These are phyloP conservation scores for Botryotinia calthae DNA, from an alignment of 2,329 filamentous ascomycete genomes.

Conservation along the genomic window DNA sequence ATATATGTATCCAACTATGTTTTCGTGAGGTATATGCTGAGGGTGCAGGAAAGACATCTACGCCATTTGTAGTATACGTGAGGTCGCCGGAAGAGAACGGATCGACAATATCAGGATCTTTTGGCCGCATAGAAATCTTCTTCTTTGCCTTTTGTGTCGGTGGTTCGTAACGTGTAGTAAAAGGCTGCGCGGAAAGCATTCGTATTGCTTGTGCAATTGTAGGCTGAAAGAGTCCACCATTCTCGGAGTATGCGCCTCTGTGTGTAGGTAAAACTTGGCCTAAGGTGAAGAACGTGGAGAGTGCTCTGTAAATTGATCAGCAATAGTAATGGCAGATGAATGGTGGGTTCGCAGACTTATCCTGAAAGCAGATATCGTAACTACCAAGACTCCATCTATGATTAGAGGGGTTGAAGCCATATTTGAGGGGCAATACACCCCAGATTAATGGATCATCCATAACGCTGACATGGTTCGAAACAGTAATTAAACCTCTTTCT, in stretches of 20 bases:
- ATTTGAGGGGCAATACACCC: constrained; percentile 78
- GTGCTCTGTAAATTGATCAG: constrained; percentile 48
- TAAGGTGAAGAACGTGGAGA: constrained; percentile 77
- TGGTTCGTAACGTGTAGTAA: constrained; percentile 36
- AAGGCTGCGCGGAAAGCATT: constrained; percentile 65
- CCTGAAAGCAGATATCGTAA: constrained; percentile 93
- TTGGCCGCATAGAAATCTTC: constrained; percentile 19
- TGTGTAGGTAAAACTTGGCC: constrained; percentile 92
- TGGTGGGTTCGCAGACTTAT: constrained; percentile 56
- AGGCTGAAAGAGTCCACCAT: constrained; percentile 86
- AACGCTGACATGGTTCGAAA: constrained; percentile 84
- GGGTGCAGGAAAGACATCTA: constrained; percentile 66
- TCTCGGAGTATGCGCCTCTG: constrained; percentile 66
- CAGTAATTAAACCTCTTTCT: constrained; percentile 78
- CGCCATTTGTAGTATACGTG: constrained; percentile 64
- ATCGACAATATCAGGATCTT: constrained; percentile 44
- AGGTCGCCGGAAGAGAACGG: constrained; percentile 51
- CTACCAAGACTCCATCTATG: constrained; percentile 87
- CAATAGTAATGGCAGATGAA: not conserved
- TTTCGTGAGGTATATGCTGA: constrained; percentile 67
- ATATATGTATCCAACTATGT: constrained; percentile 88
- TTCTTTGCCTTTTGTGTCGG: not conserved
- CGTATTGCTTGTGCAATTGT: constrained; percentile 83
- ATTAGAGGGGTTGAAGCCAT: constrained; percentile 69
- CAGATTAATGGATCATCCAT: constrained; percentile 93